A percentile compares a stretch with the other conserved stretches of the same genome.
Evolutionary conservation across 306 rosid genomes (phyloP).

Genomic region (Gastrolobium villosum): DNA sequence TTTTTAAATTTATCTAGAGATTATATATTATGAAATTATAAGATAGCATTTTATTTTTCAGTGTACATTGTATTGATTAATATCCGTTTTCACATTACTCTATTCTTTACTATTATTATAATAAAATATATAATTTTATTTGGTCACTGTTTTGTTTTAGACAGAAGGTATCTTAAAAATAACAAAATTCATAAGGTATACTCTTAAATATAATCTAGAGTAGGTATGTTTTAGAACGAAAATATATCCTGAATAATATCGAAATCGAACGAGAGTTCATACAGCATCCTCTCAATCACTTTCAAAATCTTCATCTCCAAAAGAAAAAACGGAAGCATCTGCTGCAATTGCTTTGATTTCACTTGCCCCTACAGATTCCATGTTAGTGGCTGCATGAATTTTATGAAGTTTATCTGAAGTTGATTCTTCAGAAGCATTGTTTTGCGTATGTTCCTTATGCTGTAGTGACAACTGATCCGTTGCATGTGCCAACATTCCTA

Average conservation of each 20-base stretch:
- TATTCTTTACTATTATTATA: too few species aligned
- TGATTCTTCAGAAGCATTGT: constrained; percentile 50
- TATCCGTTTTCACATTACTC: too few species aligned
- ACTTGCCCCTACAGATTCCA: constrained; percentile 57
- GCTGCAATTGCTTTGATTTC: constrained; percentile 94
- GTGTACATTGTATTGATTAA: too few species aligned
- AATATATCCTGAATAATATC: constrained; percentile 2
- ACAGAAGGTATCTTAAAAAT: too few species aligned
- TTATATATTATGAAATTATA: too few species aligned
- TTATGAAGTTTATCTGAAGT: constrained; percentile 46
- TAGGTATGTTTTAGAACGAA: too few species aligned
- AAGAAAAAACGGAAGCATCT: constrained; percentile 93
- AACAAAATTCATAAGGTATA: too few species aligned
- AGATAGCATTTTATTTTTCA: too few species aligned
- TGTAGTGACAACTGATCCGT: constrained; percentile 56
- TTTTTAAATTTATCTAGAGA: too few species aligned
- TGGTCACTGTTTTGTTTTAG: too few species aligned
- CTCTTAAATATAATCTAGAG: too few species aligned
- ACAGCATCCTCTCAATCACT: constrained; percentile 63
- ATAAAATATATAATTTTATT: too few species aligned
- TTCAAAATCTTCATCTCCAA: constrained; percentile 94
- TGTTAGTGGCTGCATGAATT: constrained; percentile 47
- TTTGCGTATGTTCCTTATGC: constrained; percentile 44
- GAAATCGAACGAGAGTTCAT: neutral
- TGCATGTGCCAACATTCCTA: constrained; percentile 47